Base-by-base conservation (phyloP, 2,329 filamentous ascomycete species). In the Didymella lethalis region DNA sequence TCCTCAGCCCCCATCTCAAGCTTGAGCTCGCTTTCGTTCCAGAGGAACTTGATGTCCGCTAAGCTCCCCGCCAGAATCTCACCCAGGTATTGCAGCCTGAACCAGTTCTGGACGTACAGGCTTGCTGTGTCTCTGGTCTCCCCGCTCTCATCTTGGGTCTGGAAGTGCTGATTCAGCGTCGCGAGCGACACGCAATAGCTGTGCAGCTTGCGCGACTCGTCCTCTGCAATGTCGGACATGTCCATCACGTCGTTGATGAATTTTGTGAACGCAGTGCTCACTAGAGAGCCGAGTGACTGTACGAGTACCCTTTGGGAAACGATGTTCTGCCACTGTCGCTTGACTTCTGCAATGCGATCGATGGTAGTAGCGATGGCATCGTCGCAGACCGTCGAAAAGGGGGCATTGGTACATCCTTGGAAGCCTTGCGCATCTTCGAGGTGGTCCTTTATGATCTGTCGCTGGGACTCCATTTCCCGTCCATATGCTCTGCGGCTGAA, bases 351-450 rank as follows among this genome's bases (percentile, higher is more conserved):
- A 20, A 89, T 80, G 18, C 85, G 80, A 66, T 87, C 84, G 38
- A 86, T 82, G 4, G 84, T 84, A 36, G 85, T 84, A 29, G 80
- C 79, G 23, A 89, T 79, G 20, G 87, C 85, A 62, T 83, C 83
- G 61, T 88, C 85, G 69, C 86, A 88, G 67, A 87, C 84, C 18
- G 79, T 75, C 25, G 84, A 82, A 72, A 85, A 88, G 2, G 86
- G 86, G 29, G 83, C 80, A 31, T 82, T 80, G 5, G 85, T 87
- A 69, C 86, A 88, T 47, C 82, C 82, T 26, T 78, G 77, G 72
- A 89, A 88, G 16, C 86, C 86, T 71, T 88, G 85, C 1, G 86
- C 85, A 23, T 85, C 85, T 65, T 88, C 86, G 5, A 89, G 82
- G 16, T 88, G 77, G 69, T 89, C 87, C 20, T 80, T 80, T 12